Evolutionary conservation across 331 rosid genomes (phyloP), one percentile per base, ranked within the genome.

Genomic region (Malus hybrid): DNA sequence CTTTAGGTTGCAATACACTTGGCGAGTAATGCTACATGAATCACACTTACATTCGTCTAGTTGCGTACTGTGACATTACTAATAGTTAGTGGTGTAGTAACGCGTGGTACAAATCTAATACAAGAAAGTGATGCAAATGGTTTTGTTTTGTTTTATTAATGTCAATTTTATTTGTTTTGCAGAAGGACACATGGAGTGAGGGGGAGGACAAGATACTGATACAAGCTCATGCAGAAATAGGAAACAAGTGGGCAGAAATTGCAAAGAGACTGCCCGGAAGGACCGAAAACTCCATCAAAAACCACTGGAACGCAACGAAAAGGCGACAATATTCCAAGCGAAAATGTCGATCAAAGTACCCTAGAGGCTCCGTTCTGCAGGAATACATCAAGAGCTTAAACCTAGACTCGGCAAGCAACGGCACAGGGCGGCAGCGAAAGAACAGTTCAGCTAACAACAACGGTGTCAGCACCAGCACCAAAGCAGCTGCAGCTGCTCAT

Each of bases 301-400:
- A 94, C 82, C 99, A 94, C 28, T 94, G 99, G 99, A 94, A 94
- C 63, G 97, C 99, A 27, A 94, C 97, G 9, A 94, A 92, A 78
- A 88, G 99, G 82, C 87, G 97, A 66, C 97, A 94, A 74, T 82
- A 88, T 77, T 92, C 99, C 4, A 94, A 90, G 57, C 78, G 97
- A 79, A 94, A 90, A 76, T 90, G 94, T 24, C 87, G 95, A 10
- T 90, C 97, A 0, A 93, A 90, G 86, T 77, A 81, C 77, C 89
- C 95, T 5, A 82, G 89, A 81, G 75, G 86, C 34, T 85, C 96
- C 74, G 86, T 92, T 85, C 90, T 94, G 5, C 93, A 91, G 65
- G 96, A 92, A 5, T 94, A 94, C 77, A 94, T 94, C 76, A 90
- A 87, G 72, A 90, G 96, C 86, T 81, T 94, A 86, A 88, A 91